These are phyloP conservation scores for Fonsecaea monophora DNA, from an alignment of 2,329 filamentous ascomycete genomes.

Conservation along the genomic window DNA sequence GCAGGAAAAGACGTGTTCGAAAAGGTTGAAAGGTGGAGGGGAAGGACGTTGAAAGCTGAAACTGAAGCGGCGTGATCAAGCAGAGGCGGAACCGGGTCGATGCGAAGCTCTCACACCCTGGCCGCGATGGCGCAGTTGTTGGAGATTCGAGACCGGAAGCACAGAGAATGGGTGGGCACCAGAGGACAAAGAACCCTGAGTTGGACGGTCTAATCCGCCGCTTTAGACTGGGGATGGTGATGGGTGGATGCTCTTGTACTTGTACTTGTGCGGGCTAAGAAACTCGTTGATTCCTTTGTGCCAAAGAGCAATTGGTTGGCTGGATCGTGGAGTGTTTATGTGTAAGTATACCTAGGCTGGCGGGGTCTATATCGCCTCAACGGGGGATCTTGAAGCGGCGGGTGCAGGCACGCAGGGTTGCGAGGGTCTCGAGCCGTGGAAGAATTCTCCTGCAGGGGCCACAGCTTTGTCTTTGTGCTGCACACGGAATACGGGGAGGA, in stretches of 20 bases:
- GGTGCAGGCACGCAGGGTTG: conserved; percentile 6
- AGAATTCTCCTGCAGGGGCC: conserved; percentile 3
- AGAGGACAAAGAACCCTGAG: neutral
- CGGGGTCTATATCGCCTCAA: conserved; percentile 3
- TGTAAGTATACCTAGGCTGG: conserved; percentile 1
- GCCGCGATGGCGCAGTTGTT: neutral
- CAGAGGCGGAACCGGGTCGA: conserved; percentile 14
- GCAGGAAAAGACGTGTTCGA: conserved; percentile 24
- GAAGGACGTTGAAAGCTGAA: neutral
- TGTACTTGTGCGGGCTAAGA: neutral
- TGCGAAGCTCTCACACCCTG: conserved; percentile 3
- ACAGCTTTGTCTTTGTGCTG: neutral
- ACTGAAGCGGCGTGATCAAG: neutral
- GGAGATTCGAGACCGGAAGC: conserved; percentile 1
- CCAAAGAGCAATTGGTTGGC: neutral
- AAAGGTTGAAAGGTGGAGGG: neutral
- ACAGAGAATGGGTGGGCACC: neutral
- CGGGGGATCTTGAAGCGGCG: conserved; percentile 10
- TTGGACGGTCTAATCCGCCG: neutral
- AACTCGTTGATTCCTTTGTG: neutral
- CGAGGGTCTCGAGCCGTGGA: neutral
- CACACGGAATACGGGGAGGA: neutral
- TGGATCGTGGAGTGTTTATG: neutral
- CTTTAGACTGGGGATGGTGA: neutral
- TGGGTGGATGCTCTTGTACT: neutral